phyloP scores from a whole-genome alignment of 306 rosid species.

The Sindora glabra region DNA sequence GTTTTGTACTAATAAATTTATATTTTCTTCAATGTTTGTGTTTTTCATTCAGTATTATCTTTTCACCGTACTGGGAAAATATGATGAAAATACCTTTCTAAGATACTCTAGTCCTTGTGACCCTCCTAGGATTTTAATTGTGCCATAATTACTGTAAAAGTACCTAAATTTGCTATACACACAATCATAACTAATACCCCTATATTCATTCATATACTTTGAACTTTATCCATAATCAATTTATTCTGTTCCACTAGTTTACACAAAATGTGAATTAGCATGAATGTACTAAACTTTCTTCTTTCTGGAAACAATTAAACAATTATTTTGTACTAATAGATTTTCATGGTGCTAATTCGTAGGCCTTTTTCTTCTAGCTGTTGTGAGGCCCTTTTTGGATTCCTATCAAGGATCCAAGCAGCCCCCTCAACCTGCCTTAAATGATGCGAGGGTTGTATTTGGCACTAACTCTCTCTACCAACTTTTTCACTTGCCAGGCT shows the following conservation, averaged over 20 bases:
- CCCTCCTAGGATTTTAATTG: no score
- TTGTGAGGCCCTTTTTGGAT: constrained; percentile 89
- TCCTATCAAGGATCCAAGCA: constrained; percentile 64
- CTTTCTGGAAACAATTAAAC: not conserved
- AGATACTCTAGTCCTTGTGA: no score
- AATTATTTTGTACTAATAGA: constrained; percentile 9
- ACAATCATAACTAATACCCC: no score
- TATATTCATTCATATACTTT: no score
- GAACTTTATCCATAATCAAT: not conserved
- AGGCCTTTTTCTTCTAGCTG: constrained; percentile 93
- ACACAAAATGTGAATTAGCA: constrained; percentile 1
- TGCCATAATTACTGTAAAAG: no score
- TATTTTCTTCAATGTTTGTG: no score
- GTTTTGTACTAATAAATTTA: no score
- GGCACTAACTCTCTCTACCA: not conserved
- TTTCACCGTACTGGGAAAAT: no score
- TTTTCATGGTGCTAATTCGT: constrained; percentile 20
- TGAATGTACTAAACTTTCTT: no score
- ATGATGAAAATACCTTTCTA: no score
- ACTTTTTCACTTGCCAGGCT: not conserved
- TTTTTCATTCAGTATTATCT: no score
- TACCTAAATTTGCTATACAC: no score
- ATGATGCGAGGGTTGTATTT: constrained; percentile 50
- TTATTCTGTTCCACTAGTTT: not conserved
- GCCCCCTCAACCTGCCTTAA: constrained; percentile 78